Evolutionary conservation across 495 filamentous ascomycete species (phyloP), one percentile per base, ranked within the genome.

Genomic region (Pseudevernia furfuracea): DNA sequence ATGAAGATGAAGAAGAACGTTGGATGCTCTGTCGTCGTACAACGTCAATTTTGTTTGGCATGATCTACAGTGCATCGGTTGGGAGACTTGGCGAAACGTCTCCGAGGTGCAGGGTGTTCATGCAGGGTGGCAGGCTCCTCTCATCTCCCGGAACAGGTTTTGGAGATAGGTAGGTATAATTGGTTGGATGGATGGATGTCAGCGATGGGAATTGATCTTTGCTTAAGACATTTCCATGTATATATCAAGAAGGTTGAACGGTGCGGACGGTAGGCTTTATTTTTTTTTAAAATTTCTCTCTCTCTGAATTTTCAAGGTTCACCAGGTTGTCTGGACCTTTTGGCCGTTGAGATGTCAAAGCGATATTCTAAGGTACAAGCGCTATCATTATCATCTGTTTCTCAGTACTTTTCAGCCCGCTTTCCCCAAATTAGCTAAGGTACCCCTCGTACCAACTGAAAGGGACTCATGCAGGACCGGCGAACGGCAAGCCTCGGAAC

Each of bases 21-120:
- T 34, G 30, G 30, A 34, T 19, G 30, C 28, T 55, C 15, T 55
- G 30, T n/a, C n/a, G n/a, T n/a, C n/a, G n/a, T 55, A 55, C 52
- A 34, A 55, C 30, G 30, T 34, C 52, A 55, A 55, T 55, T 55
- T 55, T 30, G 5, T 55, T 55, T 55, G 21, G 52, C 30, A 55
- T 55, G 52, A 55, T 55, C 52, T 55, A 55, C 52, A 34, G 28
- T 34, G 52, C 52, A 55, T 55, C 3, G 17, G 52, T 55, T 55
- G 52, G 52, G 10, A 21, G 30, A 55, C 52, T 55, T 34, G 52
- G 52, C 52, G 28, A 34, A 55, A 55, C 15, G 52, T 32, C 52
- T 55, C 52, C 28, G 52, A 15, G 25, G 30, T 55, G 25, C 52
- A 55, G 52, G 38, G 38, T 41, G 52, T 55, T 55, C 52, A 55